Evolutionary conservation across 2,329 filamentous ascomycete genomes (phyloP).

Genomic region (Didymella pomorum): DNA sequence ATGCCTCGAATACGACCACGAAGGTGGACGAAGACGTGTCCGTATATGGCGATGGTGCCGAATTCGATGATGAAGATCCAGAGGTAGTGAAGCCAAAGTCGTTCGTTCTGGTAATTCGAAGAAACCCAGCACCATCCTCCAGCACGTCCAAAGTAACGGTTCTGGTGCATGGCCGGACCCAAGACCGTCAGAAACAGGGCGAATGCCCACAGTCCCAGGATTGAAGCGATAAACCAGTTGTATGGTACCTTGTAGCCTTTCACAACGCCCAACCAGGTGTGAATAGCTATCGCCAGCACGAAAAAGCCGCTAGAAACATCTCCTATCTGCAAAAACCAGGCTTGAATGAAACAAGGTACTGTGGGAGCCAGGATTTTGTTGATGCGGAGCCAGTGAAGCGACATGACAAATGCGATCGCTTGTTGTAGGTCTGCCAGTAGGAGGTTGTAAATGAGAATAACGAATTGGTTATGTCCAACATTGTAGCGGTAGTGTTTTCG

Average conservation of each 20-base stretch:
- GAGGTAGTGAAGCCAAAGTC: constrained; percentile 62
- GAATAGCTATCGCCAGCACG: constrained; percentile 62
- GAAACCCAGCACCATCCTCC: constrained; percentile 65
- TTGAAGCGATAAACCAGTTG: constrained; percentile 54
- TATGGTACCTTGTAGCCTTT: constrained; percentile 58
- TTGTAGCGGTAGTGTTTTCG: constrained; percentile 57
- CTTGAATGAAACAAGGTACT: constrained; percentile 59
- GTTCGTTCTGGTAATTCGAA: constrained; percentile 52
- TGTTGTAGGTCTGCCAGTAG: constrained; percentile 72
- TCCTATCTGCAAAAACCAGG: constrained; percentile 61
- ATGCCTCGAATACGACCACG: constrained; percentile 54
- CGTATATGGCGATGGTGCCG: constrained; percentile 59
- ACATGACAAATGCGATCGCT: constrained; percentile 59
- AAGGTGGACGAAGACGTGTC: constrained; percentile 59
- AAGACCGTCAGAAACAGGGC: constrained; percentile 57
- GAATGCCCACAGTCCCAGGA: constrained; percentile 57
- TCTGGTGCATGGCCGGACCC: constrained; percentile 54
- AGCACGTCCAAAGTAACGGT: constrained; percentile 57
- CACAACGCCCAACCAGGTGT: constrained; percentile 61
- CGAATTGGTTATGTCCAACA: constrained; percentile 64
- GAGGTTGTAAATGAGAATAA: constrained; percentile 74
- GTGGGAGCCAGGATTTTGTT: constrained; percentile 56
- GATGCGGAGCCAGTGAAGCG: constrained; percentile 56
- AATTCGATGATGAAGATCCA: constrained; percentile 65
- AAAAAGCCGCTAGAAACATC: constrained; percentile 63